Evolutionary conservation across 768 basidiomycete species (phyloP).

Genomic region (Tricholoma furcatifolium): DNA sequence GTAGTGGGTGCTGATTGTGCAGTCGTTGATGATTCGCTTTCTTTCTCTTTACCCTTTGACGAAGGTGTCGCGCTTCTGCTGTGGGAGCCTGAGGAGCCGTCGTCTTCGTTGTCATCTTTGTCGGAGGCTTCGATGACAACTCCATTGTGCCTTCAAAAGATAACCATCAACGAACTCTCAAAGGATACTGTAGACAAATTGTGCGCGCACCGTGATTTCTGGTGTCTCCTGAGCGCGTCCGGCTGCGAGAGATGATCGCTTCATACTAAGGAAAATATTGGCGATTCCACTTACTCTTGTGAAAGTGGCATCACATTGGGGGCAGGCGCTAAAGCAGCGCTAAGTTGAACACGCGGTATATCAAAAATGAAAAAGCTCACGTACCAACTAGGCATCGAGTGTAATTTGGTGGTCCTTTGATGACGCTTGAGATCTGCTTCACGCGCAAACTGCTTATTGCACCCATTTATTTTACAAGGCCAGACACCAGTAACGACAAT

Average conservation of each 20-base stretch:
- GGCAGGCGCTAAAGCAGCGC: constrained; percentile 53
- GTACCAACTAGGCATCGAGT: constrained; percentile 74
- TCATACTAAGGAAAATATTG: constrained; percentile 10
- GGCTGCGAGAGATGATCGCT: constrained; percentile 45
- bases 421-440: constrained; percentile 83
- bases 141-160: constrained; percentile 57
- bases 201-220: constrained; percentile 64
- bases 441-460: constrained; percentile 78
- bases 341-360: constrained; percentile 4
- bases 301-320: constrained; percentile 79
- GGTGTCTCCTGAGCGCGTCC: constrained; percentile 79
- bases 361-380: constrained; percentile 21
- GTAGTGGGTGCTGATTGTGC: constrained; percentile 29
- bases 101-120: constrained; percentile 30
- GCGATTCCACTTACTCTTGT: constrained; percentile 56
- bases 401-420: constrained; percentile 76
- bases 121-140: constrained; percentile 55
- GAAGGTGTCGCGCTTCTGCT: constrained; percentile 53
- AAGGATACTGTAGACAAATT: neutral
- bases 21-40: constrained; percentile 12
- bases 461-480: constrained; percentile 82
- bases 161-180: neutral
- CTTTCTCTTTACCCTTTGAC: constrained; percentile 40
- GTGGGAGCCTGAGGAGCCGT: constrained; percentile 35
- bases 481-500: constrained; percentile 52